A percentile compares a stretch with the other conserved stretches of the same genome.
These are phyloP conservation scores for Abortiporus biennis DNA, from an alignment of 1,284 basidiomycete genomes.

Conservation along the genomic window DNA sequence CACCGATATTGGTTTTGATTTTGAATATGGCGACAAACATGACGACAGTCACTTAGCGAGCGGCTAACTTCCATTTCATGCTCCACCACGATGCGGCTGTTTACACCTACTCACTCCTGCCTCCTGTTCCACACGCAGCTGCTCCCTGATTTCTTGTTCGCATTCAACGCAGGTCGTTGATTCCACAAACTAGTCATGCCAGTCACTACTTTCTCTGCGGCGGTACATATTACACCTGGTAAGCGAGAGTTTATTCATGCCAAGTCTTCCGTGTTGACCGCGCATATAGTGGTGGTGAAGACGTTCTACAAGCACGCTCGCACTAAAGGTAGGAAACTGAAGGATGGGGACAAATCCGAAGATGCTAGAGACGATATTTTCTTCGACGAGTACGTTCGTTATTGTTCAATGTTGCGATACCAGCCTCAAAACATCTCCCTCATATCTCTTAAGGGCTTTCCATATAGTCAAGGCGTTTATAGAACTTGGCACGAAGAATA, in stretches of 20 bases:
- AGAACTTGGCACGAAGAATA: slow-evolving; percentile 51
- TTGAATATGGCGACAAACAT: no score
- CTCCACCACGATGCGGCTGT: no score
- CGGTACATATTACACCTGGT: slow-evolving; percentile 49
- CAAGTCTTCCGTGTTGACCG: background rate
- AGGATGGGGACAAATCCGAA: slow-evolving; percentile 27
- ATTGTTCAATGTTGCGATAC: background rate
- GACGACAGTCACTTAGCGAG: no score
- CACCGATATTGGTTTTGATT: no score
- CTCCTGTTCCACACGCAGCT: no score
- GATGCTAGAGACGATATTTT: slow-evolving; percentile 53
- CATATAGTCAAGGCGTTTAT: slow-evolving; percentile 67
- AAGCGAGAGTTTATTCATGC: slow-evolving; percentile 7
- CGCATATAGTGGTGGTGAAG: slow-evolving; percentile 36
- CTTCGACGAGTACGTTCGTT: slow-evolving; percentile 56
- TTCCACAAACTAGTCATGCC: slow-evolving; percentile 31
- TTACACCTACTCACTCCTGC: no score
- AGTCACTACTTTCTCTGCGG: slow-evolving; percentile 45
- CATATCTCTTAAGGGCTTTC: slow-evolving; percentile 39
- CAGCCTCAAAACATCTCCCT: background rate
- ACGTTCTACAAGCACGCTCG: slow-evolving; percentile 59
- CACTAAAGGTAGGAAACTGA: slow-evolving; percentile 36
- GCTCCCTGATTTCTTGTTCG: no score
- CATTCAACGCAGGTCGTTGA: no score
- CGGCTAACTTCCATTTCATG: no score